A percentile compares a stretch with the other conserved stretches of the same genome.
Evolutionary conservation across 2,329 filamentous ascomycete species (phyloP).

Genomic region (Ambrosiella xylebori): DNA sequence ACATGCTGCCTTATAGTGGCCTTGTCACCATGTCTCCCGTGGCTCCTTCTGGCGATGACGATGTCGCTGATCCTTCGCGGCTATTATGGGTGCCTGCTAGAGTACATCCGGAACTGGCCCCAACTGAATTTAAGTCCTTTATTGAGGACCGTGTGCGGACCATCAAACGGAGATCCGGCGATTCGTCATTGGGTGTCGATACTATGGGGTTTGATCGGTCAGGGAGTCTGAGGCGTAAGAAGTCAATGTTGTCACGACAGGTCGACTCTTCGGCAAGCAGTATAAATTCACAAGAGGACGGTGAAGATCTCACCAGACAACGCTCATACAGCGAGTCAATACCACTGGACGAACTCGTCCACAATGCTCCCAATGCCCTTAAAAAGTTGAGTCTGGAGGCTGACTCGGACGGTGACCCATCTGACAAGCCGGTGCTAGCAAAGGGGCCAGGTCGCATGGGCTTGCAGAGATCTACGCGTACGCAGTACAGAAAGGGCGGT

Average conservation of each 20-base stretch:
- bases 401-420: conserved; percentile 27
- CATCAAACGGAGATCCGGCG: conserved; percentile 69
- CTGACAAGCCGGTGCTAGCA: conserved; percentile 72
- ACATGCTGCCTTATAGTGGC: conserved; percentile 55
- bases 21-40: conserved; percentile 54
- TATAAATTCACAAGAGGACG: conserved; percentile 61
- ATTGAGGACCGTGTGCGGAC: conserved; percentile 83
- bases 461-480: conserved; percentile 75
- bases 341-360: conserved; percentile 67
- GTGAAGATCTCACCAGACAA: conserved; percentile 60
- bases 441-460: conserved; percentile 54
- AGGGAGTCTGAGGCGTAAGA: conserved; percentile 62
- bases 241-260: conserved; percentile 87
- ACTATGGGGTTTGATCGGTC: conserved; percentile 17
- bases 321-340: conserved; percentile 35
- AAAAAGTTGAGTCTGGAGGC: conserved; percentile 47
- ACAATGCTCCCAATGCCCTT: conserved; percentile 56
- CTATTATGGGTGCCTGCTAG: conserved; percentile 92
- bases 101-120: conserved; percentile 84
- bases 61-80: conserved; percentile 75
- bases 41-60: conserved; percentile 54
- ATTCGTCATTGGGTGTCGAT: conserved; percentile 44
- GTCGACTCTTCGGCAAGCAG: conserved; percentile 54
- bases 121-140: conserved; percentile 92
- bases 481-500: conserved; percentile 71